Evolutionary conservation across 1,139 yeast species (phyloP).

Genomic region (Tardiomyces digboiensis): DNA sequence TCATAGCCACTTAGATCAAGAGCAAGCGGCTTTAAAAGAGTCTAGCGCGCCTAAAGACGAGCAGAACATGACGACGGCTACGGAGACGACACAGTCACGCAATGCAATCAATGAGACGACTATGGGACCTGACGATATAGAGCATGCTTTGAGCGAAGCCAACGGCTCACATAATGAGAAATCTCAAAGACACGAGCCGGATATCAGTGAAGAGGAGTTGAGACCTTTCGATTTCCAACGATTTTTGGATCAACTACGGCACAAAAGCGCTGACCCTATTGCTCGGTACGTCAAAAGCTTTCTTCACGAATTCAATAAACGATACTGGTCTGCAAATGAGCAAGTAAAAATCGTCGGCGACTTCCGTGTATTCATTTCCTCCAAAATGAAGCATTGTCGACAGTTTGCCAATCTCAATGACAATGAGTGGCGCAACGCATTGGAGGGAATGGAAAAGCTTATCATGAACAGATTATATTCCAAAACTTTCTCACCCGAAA

Average conservation of each 20-base stretch:
- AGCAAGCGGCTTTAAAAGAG: no score
- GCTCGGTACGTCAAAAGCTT: constrained; percentile 76
- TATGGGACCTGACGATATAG: no score
- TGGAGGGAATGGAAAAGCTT: constrained; percentile 89
- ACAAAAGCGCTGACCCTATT: constrained; percentile 78
- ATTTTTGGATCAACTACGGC: constrained; percentile 63
- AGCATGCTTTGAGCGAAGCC: no score
- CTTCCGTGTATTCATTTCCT: constrained; percentile 11
- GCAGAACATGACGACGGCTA: no score
- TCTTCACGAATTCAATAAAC: constrained; percentile 61
- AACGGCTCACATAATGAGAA: no score
- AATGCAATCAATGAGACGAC: no score
- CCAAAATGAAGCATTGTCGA: constrained; percentile 47
- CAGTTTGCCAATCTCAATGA: constrained; percentile 67
- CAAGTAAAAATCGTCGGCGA: constrained; percentile 57
- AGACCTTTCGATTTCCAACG: constrained; percentile 70
- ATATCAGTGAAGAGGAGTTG: constrained; percentile 11
- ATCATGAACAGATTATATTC: constrained; percentile 80
- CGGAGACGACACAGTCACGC: no score
- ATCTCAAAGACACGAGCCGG: constrained; percentile 2
- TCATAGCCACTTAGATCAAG: no score
- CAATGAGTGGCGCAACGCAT: constrained; percentile 51
- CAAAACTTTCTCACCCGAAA: constrained; percentile 74
- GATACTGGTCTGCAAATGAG: constrained; percentile 67
- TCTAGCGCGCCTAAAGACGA: no score